phyloP scores from a whole-genome alignment of 257 asterid species.

The Primulina eburnea region DNA sequence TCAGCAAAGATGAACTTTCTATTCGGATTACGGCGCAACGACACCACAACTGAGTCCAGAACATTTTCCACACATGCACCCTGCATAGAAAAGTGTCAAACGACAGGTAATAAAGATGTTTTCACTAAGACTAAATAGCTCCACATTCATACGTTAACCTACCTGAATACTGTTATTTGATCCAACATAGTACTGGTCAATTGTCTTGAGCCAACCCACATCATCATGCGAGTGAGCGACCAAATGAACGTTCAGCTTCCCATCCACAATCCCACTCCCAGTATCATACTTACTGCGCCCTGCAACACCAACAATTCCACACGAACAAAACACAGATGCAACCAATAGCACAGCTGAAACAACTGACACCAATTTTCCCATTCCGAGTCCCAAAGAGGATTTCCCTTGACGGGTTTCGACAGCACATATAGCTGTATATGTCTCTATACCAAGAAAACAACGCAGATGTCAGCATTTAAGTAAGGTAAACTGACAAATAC shows the following conservation, averaged over 20 bases:
- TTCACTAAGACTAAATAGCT: background rate
- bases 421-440: background rate
- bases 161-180: conserved; percentile 85
- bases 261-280: conserved; percentile 56
- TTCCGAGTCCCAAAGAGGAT: conserved; percentile 26
- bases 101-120: background rate
- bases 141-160: background rate
- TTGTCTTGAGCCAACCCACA: conserved; percentile 89
- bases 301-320: conserved; percentile 34
- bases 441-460: background rate
- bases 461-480: background rate
- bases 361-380: conserved; percentile 26
- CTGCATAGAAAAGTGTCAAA: conserved; percentile 34
- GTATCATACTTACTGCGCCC: conserved; percentile 38
- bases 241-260: conserved; percentile 83
- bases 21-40: conserved; percentile 60
- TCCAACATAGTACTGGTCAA: conserved; percentile 93
- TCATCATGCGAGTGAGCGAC: conserved; percentile 92
- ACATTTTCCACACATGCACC: conserved; percentile 82
- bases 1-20: conserved; percentile 84
- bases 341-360: conserved; percentile 34
- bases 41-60: conserved; percentile 69
- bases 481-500: background rate
- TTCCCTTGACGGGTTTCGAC: conserved; percentile 7
- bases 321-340: conserved; percentile 25